Conservation (phyloP, 108 stramenopile species). For the Aurantiochytrium sp. region DNA sequence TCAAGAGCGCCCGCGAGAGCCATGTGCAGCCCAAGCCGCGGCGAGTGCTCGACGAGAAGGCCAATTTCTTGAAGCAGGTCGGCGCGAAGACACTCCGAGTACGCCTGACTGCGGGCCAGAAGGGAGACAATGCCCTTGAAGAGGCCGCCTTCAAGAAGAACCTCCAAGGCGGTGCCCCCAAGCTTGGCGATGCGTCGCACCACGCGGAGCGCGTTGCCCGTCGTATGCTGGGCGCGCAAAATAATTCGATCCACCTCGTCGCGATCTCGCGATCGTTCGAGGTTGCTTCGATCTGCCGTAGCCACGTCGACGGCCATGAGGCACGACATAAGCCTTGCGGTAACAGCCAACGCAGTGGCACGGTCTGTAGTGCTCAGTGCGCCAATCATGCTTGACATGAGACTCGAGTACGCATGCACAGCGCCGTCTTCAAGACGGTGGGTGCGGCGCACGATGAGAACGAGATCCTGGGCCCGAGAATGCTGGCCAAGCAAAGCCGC, state of each 20-base stretch:
- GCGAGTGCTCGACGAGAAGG: conserved; percentile 7
- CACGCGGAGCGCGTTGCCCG: background rate
- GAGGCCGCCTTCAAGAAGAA: background rate
- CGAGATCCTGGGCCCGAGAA: background rate
- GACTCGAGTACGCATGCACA: background rate
- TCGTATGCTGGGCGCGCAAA: background rate
- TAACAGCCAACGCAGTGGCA: background rate
- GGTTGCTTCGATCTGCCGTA: background rate
- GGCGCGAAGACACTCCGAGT: background rate
- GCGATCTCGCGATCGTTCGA: background rate
- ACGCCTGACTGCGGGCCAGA: background rate
- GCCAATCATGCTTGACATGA: background rate
- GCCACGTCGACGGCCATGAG: background rate
- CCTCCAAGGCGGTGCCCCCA: background rate
- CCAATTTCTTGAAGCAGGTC: background rate
- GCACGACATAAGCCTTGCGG: background rate
- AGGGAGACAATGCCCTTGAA: background rate
- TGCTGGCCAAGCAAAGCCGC: background rate
- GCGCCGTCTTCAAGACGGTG: background rate
- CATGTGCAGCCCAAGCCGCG: background rate
- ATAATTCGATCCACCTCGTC: background rate
- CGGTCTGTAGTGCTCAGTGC: background rate
- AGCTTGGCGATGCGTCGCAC: background rate
- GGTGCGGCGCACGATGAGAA: background rate
- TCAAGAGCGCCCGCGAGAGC: background rate